These are phyloP conservation scores for Trametes meyenii DNA, from an alignment of 768 basidiomycete species.

Conservation along the genomic window DNA sequence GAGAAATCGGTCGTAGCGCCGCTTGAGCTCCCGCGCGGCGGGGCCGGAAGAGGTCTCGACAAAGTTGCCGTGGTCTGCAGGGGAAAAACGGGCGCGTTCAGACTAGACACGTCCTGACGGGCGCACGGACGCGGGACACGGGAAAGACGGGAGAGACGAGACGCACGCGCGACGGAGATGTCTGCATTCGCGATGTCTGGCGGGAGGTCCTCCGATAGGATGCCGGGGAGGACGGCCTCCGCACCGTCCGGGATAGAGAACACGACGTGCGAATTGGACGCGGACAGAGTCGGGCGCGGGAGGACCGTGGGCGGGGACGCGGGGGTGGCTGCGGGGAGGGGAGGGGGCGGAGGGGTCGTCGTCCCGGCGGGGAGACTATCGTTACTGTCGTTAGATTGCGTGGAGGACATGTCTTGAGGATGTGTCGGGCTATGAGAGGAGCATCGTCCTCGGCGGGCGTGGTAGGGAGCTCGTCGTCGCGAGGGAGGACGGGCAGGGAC, in stretches of 20 bases:
- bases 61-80: slow-evolving; percentile 70
- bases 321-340: slow-evolving; percentile 13
- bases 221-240: slow-evolving; percentile 2
- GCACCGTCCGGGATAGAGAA: slow-evolving; percentile 9
- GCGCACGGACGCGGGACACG: neutral
- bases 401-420: slow-evolving; percentile 21
- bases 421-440: slow-evolving; percentile 10
- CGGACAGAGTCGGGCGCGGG: slow-evolving; percentile 11
- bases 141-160: neutral
- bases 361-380: slow-evolving; percentile 9
- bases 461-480: slow-evolving; percentile 12
- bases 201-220: slow-evolving; percentile 25
- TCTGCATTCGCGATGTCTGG: slow-evolving; percentile 36
- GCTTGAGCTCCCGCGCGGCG: slow-evolving; percentile 78
- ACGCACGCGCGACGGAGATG: slow-evolving; percentile 38
- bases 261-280: slow-evolving; percentile 2
- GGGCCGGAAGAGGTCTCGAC: slow-evolving; percentile 79
- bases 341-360: slow-evolving; percentile 6
- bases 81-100: neutral
- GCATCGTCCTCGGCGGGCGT: slow-evolving; percentile 17
- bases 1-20: slow-evolving; percentile 66
- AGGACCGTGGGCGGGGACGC: slow-evolving; percentile 16
- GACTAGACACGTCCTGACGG: no score
- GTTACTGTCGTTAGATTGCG: slow-evolving; percentile 22
- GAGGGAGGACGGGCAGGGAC: slow-evolving; percentile 8